Conservation (phyloP, 108 stramenopile species). For the Fragilaria radians region DNA sequence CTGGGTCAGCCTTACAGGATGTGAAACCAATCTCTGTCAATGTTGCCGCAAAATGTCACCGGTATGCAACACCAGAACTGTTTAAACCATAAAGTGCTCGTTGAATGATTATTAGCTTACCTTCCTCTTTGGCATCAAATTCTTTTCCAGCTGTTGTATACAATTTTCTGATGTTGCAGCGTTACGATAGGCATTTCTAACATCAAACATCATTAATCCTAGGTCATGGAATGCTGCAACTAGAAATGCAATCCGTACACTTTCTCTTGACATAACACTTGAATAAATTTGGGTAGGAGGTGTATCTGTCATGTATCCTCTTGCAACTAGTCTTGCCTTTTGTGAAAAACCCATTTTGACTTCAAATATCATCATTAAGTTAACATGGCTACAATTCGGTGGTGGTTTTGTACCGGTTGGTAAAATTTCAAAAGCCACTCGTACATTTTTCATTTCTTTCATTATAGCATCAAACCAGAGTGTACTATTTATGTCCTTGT, state of each 20-base stretch:
- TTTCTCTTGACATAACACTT: constrained; percentile 22
- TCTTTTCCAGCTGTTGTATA: constrained; percentile 19
- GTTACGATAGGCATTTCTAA: constrained; percentile 25
- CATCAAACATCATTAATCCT: constrained; percentile 11
- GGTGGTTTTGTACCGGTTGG: neutral
- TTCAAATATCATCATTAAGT: constrained; percentile 25
- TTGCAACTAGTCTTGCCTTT: constrained; percentile 14
- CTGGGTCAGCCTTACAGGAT: constrained; percentile 23
- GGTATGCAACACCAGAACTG: neutral
- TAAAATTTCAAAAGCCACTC: constrained; percentile 19
- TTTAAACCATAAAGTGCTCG: constrained; percentile 30
- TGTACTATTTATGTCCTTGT: constrained; percentile 13
- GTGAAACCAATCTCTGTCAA: constrained; percentile 17
- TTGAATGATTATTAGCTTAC: constrained; percentile 10
- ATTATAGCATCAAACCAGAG: constrained; percentile 11
- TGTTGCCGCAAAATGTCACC: constrained; percentile 3
- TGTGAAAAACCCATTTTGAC: constrained; percentile 17
- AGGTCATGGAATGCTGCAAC: constrained; percentile 29
- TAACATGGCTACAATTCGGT: constrained; percentile 6
- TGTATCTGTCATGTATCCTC: constrained; percentile 20
- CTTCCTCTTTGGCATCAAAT: constrained; percentile 17
- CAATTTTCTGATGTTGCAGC: constrained; percentile 23
- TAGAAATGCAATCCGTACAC: constrained; percentile 28
- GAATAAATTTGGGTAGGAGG: constrained; percentile 20
- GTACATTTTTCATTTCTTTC: constrained; percentile 20